Evolutionary conservation across 2,329 filamentous ascomycete species (phyloP).

Genomic region (Diaporthe citrichinensis): DNA sequence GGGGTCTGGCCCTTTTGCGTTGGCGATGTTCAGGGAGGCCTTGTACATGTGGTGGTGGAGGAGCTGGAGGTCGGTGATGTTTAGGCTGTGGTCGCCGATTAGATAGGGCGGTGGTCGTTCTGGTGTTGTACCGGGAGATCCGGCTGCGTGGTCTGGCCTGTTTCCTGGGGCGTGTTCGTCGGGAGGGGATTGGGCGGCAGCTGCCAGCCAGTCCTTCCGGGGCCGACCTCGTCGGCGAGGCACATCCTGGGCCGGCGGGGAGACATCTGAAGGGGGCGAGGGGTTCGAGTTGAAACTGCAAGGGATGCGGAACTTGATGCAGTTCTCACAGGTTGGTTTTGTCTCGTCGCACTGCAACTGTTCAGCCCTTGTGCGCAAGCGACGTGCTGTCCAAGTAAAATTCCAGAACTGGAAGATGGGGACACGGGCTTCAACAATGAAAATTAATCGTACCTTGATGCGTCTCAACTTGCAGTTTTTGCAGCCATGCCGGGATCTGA

Average conservation of each 20-base stretch:
- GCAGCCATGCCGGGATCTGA: constrained; percentile 21
- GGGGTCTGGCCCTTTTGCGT: constrained; percentile 17
- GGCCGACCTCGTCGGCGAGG: constrained; percentile 15
- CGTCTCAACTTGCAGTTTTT: constrained; percentile 13
- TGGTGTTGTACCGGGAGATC: neutral
- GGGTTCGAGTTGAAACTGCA: constrained; percentile 29
- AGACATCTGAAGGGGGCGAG: constrained; percentile 8
- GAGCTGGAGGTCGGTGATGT: constrained; percentile 47
- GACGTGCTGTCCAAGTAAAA: neutral
- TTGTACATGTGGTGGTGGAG: constrained; percentile 46
- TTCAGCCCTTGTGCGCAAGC: neutral
- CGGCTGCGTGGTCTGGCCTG: neutral
- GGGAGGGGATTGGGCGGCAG: neutral
- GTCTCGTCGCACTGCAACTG: constrained; percentile 31
- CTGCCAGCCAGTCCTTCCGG: constrained; percentile 17
- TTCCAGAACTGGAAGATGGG: neutral
- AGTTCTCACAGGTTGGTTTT: constrained; percentile 28
- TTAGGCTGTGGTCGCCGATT: constrained; percentile 33
- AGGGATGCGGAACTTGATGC: constrained; percentile 31
- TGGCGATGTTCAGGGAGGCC: constrained; percentile 42
- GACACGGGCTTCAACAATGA: no score
- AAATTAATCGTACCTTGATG: neutral
- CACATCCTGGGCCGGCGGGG: neutral
- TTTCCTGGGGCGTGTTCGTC: neutral
- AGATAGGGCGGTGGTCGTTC: constrained; percentile 7